Base-by-base conservation (phyloP, 352 stramenopile species). In the Thraustotheca clavata region DNA sequence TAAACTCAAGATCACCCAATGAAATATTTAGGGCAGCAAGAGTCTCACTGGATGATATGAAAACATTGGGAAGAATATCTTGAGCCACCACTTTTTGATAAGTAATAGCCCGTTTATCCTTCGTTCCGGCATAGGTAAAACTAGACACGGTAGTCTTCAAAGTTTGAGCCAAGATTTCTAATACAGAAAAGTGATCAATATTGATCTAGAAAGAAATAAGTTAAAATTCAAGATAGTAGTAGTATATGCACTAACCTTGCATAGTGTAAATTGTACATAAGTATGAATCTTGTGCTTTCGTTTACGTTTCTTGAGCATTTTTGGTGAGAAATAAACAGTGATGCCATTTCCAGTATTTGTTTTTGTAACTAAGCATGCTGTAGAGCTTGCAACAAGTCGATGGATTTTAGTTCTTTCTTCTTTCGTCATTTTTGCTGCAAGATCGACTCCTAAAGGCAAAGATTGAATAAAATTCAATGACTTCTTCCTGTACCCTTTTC, bases 21-120 rank as follows among this genome's bases (percentile, higher is more conserved):
- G 63, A 67, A 54, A 87, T 63, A 11, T 62, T 52, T 0, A 49
- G 27, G 6, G 5, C 18, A 2, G 9, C 2, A 4, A 65, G 57
- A 18, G 52, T 35, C 16, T 20, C 54, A 35, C 83, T 84, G 9
- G 83, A 9, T 12, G 60, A 63, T 7, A 87, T 47, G 9, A 93
- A 54, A n/a, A 55, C 69, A 33, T 76, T 49, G 3, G 81, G 77
- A 0, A 59, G 18, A 18, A 89, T 70, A 6, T 73, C 73, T 49
- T 77, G 74, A 8, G 79, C 73, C 0, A 82, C 80, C 20, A 89
- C 71, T 35, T 86, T 71, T 71, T 93, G 81, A 32, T 70, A 81
- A 3, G 83, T 91, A 43, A 89, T 60, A 0, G 83, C 83, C 2
- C 68, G 72, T 54, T 91, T 91, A 70, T 91, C 83, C 60, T 93